Evolutionary conservation across 768 basidiomycete genomes (phyloP).

Genomic region (Collybiopsis confluens): DNA sequence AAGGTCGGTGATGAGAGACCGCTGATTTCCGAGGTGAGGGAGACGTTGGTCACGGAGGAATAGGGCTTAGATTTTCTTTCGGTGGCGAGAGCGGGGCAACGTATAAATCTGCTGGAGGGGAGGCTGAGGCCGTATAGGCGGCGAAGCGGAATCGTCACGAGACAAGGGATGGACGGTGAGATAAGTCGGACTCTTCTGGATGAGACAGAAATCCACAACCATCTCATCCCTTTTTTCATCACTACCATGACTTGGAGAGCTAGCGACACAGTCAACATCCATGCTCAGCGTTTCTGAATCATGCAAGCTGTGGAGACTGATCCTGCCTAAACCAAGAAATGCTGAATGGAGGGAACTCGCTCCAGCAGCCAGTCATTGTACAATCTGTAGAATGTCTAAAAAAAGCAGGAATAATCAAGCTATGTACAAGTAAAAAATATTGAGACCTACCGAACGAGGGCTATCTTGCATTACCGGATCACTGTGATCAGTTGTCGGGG

Average conservation of each 20-base stretch:
- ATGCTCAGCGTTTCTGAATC: background rate
- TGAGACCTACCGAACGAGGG: no score
- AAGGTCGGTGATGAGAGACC: no score
- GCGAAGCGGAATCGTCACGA: no score
- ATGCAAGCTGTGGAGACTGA: background rate
- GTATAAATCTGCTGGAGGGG: background rate
- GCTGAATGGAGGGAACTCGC: background rate
- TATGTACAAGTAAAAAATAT: no score
- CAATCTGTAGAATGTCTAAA: no score
- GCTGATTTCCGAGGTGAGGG: background rate
- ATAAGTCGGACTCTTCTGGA: background rate
- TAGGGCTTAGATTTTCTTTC: background rate
- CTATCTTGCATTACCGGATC: no score
- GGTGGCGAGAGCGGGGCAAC: background rate
- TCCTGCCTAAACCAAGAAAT: constrained; percentile 2
- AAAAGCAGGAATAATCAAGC: no score
- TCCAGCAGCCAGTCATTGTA: no score
- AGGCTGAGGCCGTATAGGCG: background rate
- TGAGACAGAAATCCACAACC: background rate
- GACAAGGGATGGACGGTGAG: background rate
- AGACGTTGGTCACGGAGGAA: background rate
- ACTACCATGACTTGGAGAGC: background rate
- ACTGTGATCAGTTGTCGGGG: no score
- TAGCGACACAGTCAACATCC: no score
- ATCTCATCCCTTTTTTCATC: background rate